Conservation (phyloP, 257 asterid species). For the Scutellaria barbata region DNA sequence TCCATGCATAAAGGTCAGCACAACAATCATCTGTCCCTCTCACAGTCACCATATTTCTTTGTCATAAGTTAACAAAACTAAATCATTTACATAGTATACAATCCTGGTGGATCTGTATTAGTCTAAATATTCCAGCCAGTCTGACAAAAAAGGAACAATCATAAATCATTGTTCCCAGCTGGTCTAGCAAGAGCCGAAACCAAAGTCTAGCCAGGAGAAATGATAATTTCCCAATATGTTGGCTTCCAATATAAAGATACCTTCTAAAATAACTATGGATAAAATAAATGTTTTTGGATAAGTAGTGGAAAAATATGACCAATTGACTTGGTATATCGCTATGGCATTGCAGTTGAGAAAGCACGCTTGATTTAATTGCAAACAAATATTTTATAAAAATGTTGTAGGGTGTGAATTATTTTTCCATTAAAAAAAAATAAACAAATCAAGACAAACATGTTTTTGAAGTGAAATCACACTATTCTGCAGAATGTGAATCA, state of each 20-base stretch:
- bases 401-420: neutral
- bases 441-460: neutral
- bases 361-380: neutral
- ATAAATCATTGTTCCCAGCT: too few species aligned
- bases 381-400: neutral
- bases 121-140: neutral
- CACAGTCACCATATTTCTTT: neutral
- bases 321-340: neutral
- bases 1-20: neutral
- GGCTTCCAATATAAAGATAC: neutral
- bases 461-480: neutral
- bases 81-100: neutral
- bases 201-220: neutral
- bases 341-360: constrained; percentile 1
- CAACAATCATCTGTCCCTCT: too few species aligned
- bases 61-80: neutral
- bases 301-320: neutral
- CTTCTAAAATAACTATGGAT: neutral
- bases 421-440: too few species aligned
- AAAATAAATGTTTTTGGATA: neutral
- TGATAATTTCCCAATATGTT: neutral
- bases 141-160: neutral
- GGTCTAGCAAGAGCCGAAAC: neutral
- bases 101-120: neutral
- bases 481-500: neutral